Evolutionary conservation across 176 grass and related monocot genomes (phyloP).

Genomic region (Raddia distichophylla): DNA sequence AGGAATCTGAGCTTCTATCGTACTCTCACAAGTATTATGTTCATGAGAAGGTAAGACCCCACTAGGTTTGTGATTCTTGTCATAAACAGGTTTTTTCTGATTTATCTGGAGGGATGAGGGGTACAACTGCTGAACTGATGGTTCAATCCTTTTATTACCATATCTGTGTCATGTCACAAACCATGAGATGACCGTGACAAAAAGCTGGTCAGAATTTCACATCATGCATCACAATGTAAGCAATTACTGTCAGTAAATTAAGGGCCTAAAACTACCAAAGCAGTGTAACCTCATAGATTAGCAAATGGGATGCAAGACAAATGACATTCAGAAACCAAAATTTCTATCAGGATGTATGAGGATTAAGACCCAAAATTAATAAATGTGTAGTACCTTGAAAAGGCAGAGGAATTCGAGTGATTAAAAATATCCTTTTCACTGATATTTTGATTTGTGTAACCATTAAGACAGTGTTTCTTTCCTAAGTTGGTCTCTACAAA

Average conservation of each 20-base stretch:
- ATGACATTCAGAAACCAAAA: slow-evolving; percentile 8
- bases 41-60: slow-evolving; percentile 32
- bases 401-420: slow-evolving; percentile 89
- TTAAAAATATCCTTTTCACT: slow-evolving; percentile 74
- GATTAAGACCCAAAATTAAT: slow-evolving; percentile 22
- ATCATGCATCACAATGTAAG: slow-evolving; percentile 7
- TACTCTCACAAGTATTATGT: slow-evolving; percentile 40
- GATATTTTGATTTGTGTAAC: slow-evolving; percentile 41
- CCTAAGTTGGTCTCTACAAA: slow-evolving; percentile 41
- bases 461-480: slow-evolving; percentile 42
- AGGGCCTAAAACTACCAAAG: slow-evolving; percentile 20
- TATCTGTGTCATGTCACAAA: slow-evolving; percentile 64
- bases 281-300: slow-evolving; percentile 18
- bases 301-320: slow-evolving; percentile 16
- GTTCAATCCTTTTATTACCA: slow-evolving; percentile 61
- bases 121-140: slow-evolving; percentile 48
- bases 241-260: slow-evolving; percentile 14
- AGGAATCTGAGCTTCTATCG: slow-evolving; percentile 39
- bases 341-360: not conserved
- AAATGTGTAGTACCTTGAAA: slow-evolving; percentile 66
- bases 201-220: slow-evolving; percentile 24
- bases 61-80: slow-evolving; percentile 45
- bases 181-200: slow-evolving; percentile 29
- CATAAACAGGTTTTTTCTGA: slow-evolving; percentile 46
- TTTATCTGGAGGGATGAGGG: slow-evolving; percentile 39